Conservation (phyloP, 1,284 basidiomycete species). For the Pseudozyma pruni region DNA sequence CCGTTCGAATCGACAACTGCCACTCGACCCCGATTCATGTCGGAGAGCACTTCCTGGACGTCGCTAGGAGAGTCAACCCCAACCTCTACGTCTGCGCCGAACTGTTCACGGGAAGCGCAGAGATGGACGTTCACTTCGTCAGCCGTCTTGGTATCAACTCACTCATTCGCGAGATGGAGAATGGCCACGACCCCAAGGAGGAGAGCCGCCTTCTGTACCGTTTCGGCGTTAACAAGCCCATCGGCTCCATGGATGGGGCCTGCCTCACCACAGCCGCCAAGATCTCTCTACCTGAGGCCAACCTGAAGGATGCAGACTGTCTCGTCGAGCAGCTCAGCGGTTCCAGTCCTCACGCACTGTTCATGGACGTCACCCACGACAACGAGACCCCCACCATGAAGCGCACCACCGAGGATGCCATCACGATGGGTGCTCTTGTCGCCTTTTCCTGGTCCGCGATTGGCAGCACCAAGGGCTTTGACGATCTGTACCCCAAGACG, state of each 20-base stretch:
- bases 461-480: slow-evolving; percentile 61
- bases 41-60: slow-evolving; percentile 89
- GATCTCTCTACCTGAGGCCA: slow-evolving; percentile 69
- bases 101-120: slow-evolving; percentile 93
- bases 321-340: slow-evolving; percentile 54
- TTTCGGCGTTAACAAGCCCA: slow-evolving; percentile 63
- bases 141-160: slow-evolving; percentile 62
- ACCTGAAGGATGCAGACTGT: slow-evolving; percentile 33
- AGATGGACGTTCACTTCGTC: slow-evolving; percentile 73
- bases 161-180: slow-evolving; percentile 64
- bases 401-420: slow-evolving; percentile 61
- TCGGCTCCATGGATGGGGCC: slow-evolving; percentile 61
- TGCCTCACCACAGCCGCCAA: slow-evolving; percentile 68
- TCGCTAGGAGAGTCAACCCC: slow-evolving; percentile 86
- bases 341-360: slow-evolving; percentile 60
- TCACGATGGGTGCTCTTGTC: slow-evolving; percentile 64
- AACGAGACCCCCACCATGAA: slow-evolving; percentile 63
- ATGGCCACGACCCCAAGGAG: slow-evolving; percentile 62
- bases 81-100: slow-evolving; percentile 96
- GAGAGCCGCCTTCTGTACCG: slow-evolving; percentile 60
- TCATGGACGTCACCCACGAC: slow-evolving; percentile 65
- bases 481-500: slow-evolving; percentile 60
- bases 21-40: slow-evolving; percentile 96
- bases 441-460: slow-evolving; percentile 64
- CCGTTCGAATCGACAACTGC: slow-evolving; percentile 97